Percentiles rank a stretch among this genome's conserved stretches.
Evolutionary conservation across 1,139 yeast genomes (phyloP).

Genomic region (Sugiyamaella novakii): DNA sequence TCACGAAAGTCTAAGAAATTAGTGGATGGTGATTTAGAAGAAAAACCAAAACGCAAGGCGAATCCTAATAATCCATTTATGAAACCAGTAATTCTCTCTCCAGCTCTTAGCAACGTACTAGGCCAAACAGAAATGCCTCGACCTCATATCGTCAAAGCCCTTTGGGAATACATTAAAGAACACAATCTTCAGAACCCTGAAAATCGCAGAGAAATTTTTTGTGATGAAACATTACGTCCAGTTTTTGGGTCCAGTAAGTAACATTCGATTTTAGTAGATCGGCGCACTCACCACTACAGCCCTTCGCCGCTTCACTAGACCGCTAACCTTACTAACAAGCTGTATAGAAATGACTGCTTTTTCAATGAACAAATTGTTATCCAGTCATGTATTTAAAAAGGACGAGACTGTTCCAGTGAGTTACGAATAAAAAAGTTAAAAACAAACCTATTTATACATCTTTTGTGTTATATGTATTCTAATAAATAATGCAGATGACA

Average conservation of each 20-base stretch:
- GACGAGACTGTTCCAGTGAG: slow-evolving; percentile 18
- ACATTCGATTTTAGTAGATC: background rate
- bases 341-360: slow-evolving; percentile 56
- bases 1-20: slow-evolving; percentile 15
- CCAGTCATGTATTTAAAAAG: slow-evolving; percentile 51
- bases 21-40: slow-evolving; percentile 11
- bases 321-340: too few species aligned
- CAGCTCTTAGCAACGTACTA: slow-evolving; percentile 52
- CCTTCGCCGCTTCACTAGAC: too few species aligned
- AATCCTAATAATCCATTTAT: slow-evolving; percentile 34
- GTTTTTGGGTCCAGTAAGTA: slow-evolving; percentile 50
- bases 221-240: slow-evolving; percentile 63
- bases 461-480: slow-evolving; percentile 1
- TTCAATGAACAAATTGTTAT: slow-evolving; percentile 63
- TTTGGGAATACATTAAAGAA: slow-evolving; percentile 75
- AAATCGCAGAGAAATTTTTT: slow-evolving; percentile 65
- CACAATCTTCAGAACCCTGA: slow-evolving; percentile 67
- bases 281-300: too few species aligned
- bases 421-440: background rate
- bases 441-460: slow-evolving; percentile 1
- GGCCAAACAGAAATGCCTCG: slow-evolving; percentile 54
- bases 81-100: slow-evolving; percentile 48
- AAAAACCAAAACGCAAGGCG: slow-evolving; percentile 16
- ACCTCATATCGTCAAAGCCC: slow-evolving; percentile 68
- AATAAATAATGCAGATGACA: background rate